Conservation (phyloP, 2,329 filamentous ascomycete genomes). For the Didymellaceae sp. region DNA sequence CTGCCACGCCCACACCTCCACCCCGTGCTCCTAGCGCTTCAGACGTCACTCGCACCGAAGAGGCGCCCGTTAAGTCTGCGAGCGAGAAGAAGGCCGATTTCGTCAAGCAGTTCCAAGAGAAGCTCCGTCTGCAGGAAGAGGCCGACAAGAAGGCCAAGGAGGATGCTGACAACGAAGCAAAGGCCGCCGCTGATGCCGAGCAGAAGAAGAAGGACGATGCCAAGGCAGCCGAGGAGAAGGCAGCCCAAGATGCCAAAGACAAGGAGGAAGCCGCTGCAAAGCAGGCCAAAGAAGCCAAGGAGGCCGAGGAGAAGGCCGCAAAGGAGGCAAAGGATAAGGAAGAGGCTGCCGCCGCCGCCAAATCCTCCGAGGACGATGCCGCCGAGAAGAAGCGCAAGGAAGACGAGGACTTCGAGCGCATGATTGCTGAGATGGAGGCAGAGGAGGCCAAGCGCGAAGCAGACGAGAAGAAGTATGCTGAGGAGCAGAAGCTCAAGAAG, state of each 20-base stretch:
- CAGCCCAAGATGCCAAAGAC: conserved; percentile 52
- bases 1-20: conserved; percentile 71
- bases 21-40: conserved; percentile 73
- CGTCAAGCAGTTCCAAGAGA: conserved; percentile 72
- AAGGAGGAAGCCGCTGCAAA: conserved; percentile 58
- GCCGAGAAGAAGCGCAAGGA: conserved; percentile 46
- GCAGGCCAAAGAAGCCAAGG: conserved; percentile 38
- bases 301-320: conserved; percentile 29
- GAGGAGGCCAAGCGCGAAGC: conserved; percentile 61
- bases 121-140: conserved; percentile 59
- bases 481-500: conserved; percentile 70
- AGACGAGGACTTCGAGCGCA: conserved; percentile 60
- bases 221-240: conserved; percentile 49
- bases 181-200: conserved; percentile 58
- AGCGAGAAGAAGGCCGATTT: conserved; percentile 70
- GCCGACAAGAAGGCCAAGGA: conserved; percentile 62
- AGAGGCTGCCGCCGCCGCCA: conserved; percentile 47
- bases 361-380: conserved; percentile 51
- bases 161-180: conserved; percentile 49
- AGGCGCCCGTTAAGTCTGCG: conserved; percentile 72
- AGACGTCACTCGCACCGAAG: conserved; percentile 69
- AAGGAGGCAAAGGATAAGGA: conserved; percentile 49
- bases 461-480: conserved; percentile 72
- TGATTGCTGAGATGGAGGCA: conserved; percentile 68
- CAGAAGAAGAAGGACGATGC: conserved; percentile 56